Evolutionary conservation across 495 filamentous ascomycete species (phyloP), one percentile per base, ranked within the genome.

Genomic region (Penicillium canescens): DNA sequence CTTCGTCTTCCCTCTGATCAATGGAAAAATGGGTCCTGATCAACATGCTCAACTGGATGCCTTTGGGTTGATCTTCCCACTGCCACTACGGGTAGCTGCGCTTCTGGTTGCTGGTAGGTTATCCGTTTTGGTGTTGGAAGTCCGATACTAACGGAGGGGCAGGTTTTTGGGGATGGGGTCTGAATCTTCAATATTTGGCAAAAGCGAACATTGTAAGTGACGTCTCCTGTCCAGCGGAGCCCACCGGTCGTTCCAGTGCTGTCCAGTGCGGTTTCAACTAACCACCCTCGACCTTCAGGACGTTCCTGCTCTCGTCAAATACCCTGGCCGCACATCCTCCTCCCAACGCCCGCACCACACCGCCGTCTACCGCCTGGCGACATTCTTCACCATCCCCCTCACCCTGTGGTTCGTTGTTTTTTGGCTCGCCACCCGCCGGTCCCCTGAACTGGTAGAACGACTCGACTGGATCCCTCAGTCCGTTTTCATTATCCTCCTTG

Each of bases 161-260:
- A 94, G 90, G 89, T 55, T 84, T 95, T 59, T 96, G 92, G 92
- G 90, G 87, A 60, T 96, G 91, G 91, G 91, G 85, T 46, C 60
- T 86, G 51, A 96, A 94, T 73, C 81, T 96, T 18, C 90, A 96
- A 46, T 92, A 87, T 69, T 81, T 96, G 35, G 76, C 82, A 59
- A 69, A 83, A 49, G 71, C 82, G 56, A 85, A 85, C 63, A 92
- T 96, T 73, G 86, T 87, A 67, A 52, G 81, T 68, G 52, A 42
- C 44, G 47, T 50, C 26, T 39, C 18, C 14, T 41, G 14, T 14
- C 13, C 37, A 24, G 45, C 18, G 5, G 12, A 42, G 40, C 11
- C 39, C 16, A 57, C 33, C 18, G 16, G 44, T 37, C 16, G 31
- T 39, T 8, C 28, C 23, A 52, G 6, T 20, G n/a, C 18, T 52